A percentile compares a stretch with the other conserved stretches of the same genome.
Evolutionary conservation across 441 rosid genomes (phyloP).

Genomic region (Aleurites moluccanus): DNA sequence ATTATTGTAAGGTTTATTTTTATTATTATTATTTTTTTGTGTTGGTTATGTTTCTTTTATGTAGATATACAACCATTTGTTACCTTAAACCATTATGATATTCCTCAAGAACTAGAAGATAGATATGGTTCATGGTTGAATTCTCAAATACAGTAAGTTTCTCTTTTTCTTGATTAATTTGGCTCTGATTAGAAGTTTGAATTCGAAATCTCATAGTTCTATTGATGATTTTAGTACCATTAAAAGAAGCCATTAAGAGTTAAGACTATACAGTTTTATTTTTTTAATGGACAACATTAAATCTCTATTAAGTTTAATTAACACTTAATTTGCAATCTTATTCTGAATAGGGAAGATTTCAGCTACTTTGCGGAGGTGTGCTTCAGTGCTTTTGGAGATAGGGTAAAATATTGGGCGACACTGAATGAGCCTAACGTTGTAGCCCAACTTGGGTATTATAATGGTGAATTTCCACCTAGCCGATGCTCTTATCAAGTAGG

Average conservation of each 20-base stretch:
- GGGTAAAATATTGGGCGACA: constrained; percentile 9
- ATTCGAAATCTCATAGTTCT: no score
- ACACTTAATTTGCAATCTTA: neutral
- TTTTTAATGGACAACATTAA: no score
- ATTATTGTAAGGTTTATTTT: no score
- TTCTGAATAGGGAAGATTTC: constrained; percentile 15
- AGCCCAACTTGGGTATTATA: neutral
- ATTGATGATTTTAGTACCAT: no score
- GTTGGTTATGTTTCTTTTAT: no score
- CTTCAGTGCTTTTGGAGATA: constrained; percentile 12
- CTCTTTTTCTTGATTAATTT: no score
- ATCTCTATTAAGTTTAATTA: neutral
- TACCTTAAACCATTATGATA: constrained; percentile 9
- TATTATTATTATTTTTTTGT: no score
- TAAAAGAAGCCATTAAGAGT: no score
- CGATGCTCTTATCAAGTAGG: constrained; percentile 6
- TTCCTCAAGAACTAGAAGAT: constrained; percentile 16
- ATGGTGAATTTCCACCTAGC: neutral
- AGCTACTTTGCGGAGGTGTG: constrained; percentile 11
- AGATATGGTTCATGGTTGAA: constrained; percentile 15
- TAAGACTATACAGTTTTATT: no score
- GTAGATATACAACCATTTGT: constrained; percentile 20
- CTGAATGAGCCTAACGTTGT: neutral
- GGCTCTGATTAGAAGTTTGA: no score
- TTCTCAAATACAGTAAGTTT: constrained; percentile 14